Conservation (phyloP, 139 green algal genomes). For the Deuterostichococcus epilithicus region DNA sequence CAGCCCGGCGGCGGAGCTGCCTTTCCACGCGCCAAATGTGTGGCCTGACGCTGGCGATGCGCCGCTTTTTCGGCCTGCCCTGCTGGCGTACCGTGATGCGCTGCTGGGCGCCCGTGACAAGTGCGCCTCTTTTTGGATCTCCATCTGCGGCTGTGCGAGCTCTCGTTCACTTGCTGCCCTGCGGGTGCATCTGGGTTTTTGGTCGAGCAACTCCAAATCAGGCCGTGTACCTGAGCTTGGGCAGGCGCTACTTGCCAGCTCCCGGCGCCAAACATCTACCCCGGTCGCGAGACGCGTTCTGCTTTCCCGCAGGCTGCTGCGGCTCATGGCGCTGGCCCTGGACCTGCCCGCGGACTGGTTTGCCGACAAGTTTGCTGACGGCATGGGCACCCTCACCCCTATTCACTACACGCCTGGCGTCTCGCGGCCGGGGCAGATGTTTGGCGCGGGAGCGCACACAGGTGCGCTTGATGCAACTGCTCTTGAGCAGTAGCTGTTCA, state of each 20-base stretch:
- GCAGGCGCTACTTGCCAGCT: background rate
- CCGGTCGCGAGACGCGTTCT: no score
- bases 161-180: background rate
- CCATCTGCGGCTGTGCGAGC: background rate
- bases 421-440: background rate
- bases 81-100: conserved; percentile 40
- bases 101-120: conserved; percentile 14
- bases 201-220: background rate
- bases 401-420: background rate
- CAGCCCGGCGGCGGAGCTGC: conserved; percentile 34
- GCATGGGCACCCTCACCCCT: conserved; percentile 29
- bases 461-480: no score
- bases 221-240: background rate
- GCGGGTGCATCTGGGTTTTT: background rate
- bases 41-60: conserved; percentile 47
- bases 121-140: background rate
- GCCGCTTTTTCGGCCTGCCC: conserved; percentile 28
- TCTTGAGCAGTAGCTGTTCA: no score
- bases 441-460: background rate
- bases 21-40: conserved; percentile 76
- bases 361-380: conserved; percentile 47
- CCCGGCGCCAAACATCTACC: background rate
- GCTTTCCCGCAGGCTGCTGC: conserved; percentile 35
- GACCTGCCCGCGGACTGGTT: conserved; percentile 61
- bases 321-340: conserved; percentile 63